Base-by-base conservation (phyloP, 495 filamentous ascomycete species). In the Trichoderma erinaceum region DNA sequence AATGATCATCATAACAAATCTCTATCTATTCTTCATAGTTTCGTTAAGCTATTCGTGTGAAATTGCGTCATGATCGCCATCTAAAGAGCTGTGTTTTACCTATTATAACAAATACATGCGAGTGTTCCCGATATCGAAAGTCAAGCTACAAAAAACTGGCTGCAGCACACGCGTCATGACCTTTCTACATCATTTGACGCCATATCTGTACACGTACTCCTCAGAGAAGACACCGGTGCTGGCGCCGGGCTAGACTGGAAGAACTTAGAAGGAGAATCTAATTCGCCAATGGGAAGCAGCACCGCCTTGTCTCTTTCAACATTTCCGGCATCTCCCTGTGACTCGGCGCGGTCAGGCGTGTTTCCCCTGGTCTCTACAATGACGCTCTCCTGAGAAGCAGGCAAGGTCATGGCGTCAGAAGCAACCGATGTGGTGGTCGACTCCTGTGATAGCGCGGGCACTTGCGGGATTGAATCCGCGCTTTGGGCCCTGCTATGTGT, bases 301-400 rank as follows among this genome's bases (percentile, higher is more conserved):
- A 32, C 25, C 16, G 27, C 25, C 27, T 32, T 61, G 25, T 61
- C 56, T 7, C 25, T 61, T 32, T 61, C 56, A 38, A 7, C 8
- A 3, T 32, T 13, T 25, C 56, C 56, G 27, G 23, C 56, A 16
- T 15, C 13, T 48, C 18, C 48, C 16, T 52, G 48, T 18, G 15
- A 10, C 12, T 29, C 52, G 25, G 3, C 27, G 25, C 25, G 25
- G 25, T 29, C 56, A 32, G 56, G 56, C 56, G 56, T 32, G 25
- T 61, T 61, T 16, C 56, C 25, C 16, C 56, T 61, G 0, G 56
- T 61, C 16, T 61, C 56, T 13, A 32, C 56, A 32, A 61, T 11
- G 8, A 61, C 56, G 8, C 56, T 61, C 25, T 61, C 56, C 27
- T 61, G 56, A 12, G 56, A 61, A 15, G 56, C 25, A 61, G 56